Base-by-base conservation (phyloP, 352 stramenopile species). In the Globisporangium camurandrum region DNA sequence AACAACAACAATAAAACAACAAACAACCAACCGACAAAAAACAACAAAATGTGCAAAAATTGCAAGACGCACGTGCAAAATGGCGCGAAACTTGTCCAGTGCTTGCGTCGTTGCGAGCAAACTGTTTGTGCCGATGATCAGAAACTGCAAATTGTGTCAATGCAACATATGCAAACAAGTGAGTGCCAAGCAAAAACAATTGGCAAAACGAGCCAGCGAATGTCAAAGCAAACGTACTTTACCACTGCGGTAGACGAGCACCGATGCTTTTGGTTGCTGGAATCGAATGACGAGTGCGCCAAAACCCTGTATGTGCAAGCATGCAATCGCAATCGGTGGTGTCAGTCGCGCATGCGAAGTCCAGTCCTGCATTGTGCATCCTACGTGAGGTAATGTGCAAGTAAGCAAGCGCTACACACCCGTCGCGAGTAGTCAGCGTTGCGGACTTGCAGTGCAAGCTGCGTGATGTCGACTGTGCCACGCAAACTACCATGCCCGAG, bases 381-480 rank as follows among this genome's bases (percentile, higher is more conserved):
- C 6, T 34, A 11, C 30, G 30, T 34, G 11, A 34, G 30, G 30
- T 11, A 34, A 6, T 34, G 30, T 34, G 30, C 30, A 34, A 6
- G 30, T 34, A 11, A 34, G 11, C 30, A 34, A 34, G 30, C 30
- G 30, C 6, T n/a, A 26, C 57, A 4, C 57, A 87, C 75, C 40
- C 74, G 65, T 20, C 65, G 73, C 12, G 69, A 62, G 59, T 87
- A 89, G 61, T 84, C 74, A 1, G 78, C 69, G 57, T 89, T 87
- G 46, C 78, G 78, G 43, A 87, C 74, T 28, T 80, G 63, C 48
- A 86, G 54, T 34, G 75, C 78, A 41, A 89, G 66, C 30, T 70
- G 62, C 57, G 86, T 70, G 52, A 84, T 53, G 56, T 89, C 75
- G 28, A 89, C 40, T 4, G 59, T 49, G 23, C 61, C 51, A 24